These are phyloP conservation scores for Setaria viridis DNA, from an alignment of 202 grass and related monocot species.

Conservation along the genomic window DNA sequence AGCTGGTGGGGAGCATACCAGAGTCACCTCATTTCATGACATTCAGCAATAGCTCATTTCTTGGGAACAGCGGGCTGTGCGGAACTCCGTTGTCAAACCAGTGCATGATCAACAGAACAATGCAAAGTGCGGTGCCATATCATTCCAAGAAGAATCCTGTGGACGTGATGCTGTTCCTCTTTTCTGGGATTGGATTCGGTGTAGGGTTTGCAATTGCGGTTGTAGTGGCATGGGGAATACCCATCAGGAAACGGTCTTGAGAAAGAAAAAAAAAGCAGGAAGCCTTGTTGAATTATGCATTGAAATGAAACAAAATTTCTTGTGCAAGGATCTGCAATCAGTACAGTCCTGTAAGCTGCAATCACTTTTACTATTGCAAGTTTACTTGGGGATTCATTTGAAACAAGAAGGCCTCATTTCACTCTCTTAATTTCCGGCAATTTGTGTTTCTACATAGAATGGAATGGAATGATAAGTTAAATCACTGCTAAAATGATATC, in stretches of 20 bases:
- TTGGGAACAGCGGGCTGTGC: no score
- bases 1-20: conserved; percentile 14
- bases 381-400: no score
- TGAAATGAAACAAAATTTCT: background rate
- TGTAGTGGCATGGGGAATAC: background rate
- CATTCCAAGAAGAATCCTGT: background rate
- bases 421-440: background rate
- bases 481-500: background rate
- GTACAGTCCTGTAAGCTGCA: background rate
- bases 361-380: no score
- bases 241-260: no score
- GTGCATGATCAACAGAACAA: background rate
- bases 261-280: no score
- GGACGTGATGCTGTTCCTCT: conserved; percentile 1
- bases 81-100: conserved; percentile 11
- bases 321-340: background rate
- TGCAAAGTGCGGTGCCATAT: background rate
- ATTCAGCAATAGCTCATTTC: background rate
- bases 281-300: no score
- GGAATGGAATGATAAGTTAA: conserved; percentile 32
- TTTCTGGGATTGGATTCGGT: conserved; percentile 16
- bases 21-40: conserved; percentile 22
- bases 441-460: conserved; percentile 30
- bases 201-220: background rate
- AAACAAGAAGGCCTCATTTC: background rate